Evolutionary conservation across 805 yeast genomes (phyloP).

Genomic region (Wickerhamiella kazuoi): DNA sequence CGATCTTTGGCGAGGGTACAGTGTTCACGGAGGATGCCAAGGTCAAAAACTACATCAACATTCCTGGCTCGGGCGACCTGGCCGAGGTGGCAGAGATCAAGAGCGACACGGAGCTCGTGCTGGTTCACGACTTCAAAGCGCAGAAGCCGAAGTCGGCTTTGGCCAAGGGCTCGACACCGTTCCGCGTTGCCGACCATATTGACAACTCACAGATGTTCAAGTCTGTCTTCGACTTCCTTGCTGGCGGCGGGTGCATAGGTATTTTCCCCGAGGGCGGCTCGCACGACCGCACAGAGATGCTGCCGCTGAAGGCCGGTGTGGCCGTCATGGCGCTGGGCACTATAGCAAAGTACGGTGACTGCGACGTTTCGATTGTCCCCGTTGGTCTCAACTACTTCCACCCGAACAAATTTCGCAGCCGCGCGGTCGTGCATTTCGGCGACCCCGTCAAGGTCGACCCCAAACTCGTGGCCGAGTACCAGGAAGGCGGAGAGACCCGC

Average conservation of each 20-base stretch:
- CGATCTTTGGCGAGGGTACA: conserved; percentile 49
- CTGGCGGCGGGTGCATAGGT: conserved; percentile 69
- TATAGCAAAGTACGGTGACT: conserved; percentile 54
- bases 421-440: conserved; percentile 93
- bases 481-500: conserved; percentile 36
- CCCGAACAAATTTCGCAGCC: conserved; percentile 83
- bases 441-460: conserved; percentile 53
- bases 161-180: conserved; percentile 33
- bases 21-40: conserved; percentile 43
- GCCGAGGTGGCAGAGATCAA: conserved; percentile 49
- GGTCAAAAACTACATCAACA: conserved; percentile 13
- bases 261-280: conserved; percentile 98
- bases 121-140: conserved; percentile 52
- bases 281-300: conserved; percentile 79
- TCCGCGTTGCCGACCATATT: conserved; percentile 61
- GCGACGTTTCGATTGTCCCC: conserved; percentile 76
- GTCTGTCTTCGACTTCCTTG: conserved; percentile 66
- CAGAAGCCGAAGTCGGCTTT: conserved; percentile 18
- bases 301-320: conserved; percentile 93
- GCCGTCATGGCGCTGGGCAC: conserved; percentile 97
- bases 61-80: conserved; percentile 65
- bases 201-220: conserved; percentile 75
- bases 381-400: conserved; percentile 97
- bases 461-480: conserved; percentile 47
- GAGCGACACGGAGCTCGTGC: conserved; percentile 50